Conservation (phyloP, 2,329 filamentous ascomycete genomes). For the Calonectria pteridis region DNA sequence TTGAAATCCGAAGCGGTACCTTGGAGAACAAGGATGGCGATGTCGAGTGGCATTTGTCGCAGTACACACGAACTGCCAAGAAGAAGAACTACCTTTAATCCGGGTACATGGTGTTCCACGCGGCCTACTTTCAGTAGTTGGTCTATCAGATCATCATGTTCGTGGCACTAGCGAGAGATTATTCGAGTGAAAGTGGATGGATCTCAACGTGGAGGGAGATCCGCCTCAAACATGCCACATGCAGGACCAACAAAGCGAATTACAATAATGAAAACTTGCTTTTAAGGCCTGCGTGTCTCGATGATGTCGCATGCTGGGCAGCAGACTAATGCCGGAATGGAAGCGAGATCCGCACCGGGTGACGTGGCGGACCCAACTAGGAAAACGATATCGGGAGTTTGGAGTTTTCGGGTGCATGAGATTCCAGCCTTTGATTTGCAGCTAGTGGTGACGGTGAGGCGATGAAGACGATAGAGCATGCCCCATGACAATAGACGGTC, state of each 20-base stretch:
- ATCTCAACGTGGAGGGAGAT: background rate
- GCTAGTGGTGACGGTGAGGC: background rate
- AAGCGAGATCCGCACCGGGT: background rate
- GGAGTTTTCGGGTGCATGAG: constrained; percentile 36
- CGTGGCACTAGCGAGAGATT: background rate
- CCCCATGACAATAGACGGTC: background rate
- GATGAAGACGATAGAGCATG: background rate
- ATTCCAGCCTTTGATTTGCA: constrained; percentile 20
- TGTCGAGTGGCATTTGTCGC: constrained; percentile 95
- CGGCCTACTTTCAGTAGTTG: background rate
- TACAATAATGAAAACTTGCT: background rate
- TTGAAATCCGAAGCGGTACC: constrained; percentile 92
- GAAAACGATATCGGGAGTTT: constrained; percentile 35
- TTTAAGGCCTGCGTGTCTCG: background rate
- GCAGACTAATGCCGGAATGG: background rate
- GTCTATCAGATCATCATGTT: background rate
- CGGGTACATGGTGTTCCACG: background rate
- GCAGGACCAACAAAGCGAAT: background rate
- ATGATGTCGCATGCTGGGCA: constrained; percentile 1
- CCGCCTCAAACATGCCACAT: constrained; percentile 3
- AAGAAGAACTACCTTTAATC: constrained; percentile 94
- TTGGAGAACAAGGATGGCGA: constrained; percentile 96
- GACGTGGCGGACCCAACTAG: constrained; percentile 12
- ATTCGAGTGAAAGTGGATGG: background rate
- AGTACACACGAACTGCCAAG: constrained; percentile 91